Evolutionary conservation across 805 yeast genomes (phyloP).

Genomic region (Starmerella davenportii): DNA sequence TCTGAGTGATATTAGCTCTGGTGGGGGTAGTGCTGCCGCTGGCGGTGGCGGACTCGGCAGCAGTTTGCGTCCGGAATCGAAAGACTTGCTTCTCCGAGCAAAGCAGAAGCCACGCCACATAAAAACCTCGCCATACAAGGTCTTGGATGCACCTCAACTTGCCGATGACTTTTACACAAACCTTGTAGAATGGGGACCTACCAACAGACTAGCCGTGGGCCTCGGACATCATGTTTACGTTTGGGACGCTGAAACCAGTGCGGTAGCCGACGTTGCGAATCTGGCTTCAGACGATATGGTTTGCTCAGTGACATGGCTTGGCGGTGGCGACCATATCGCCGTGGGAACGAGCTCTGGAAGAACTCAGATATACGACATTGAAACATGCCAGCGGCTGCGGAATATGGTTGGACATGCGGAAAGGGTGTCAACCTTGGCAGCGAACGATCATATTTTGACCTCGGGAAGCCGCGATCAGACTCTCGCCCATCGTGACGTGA

Average conservation of each 20-base stretch:
- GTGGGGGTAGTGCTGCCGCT: conserved; percentile 18
- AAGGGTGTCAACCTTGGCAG: conserved; percentile 72
- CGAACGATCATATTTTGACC: conserved; percentile 81
- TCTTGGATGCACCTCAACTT: conserved; percentile 86
- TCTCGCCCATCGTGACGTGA: conserved; percentile 78
- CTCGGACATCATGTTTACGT: conserved; percentile 72
- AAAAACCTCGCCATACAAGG: conserved; percentile 76
- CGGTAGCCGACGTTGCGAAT: conserved; percentile 65
- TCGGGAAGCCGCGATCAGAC: conserved; percentile 77
- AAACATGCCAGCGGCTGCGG: conserved; percentile 61
- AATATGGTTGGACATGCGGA: conserved; percentile 82
- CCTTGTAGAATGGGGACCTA: conserved; percentile 88
- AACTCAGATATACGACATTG: conserved; percentile 91
- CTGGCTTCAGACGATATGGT: conserved; percentile 50
- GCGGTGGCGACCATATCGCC: conserved; percentile 84
- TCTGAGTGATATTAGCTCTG: conserved; percentile 11
- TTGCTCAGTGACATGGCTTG: conserved; percentile 83
- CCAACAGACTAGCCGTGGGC: conserved; percentile 78
- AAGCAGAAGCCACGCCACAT: conserved; percentile 61
- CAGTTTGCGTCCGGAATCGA: conserved; percentile 62
- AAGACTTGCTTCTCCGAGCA: conserved; percentile 61
- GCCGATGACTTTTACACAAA: conserved; percentile 88
- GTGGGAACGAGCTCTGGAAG: conserved; percentile 74
- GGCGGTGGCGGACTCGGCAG: conserved; percentile 63
- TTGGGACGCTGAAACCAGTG: conserved; percentile 77